phyloP scores from a whole-genome alignment of 805 yeast genomes.

The Lipomyces starkeyi region DNA sequence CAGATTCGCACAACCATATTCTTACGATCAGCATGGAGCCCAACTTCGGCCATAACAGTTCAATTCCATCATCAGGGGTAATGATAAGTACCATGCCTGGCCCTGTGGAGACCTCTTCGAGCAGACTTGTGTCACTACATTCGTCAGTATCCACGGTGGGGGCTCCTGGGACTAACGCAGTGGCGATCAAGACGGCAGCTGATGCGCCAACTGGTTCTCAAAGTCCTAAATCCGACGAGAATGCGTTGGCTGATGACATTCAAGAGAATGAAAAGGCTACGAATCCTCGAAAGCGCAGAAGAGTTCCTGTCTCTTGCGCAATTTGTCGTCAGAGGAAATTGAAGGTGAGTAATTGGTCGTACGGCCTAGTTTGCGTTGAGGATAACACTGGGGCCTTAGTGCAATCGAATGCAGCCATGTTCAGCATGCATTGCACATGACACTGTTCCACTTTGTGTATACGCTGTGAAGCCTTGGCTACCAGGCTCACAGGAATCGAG shows the following conservation, averaged over 20 bases:
- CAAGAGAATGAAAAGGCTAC: not conserved
- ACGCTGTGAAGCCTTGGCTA: conserved; percentile 38
- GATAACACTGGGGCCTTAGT: conserved; percentile 15
- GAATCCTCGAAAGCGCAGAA: conserved; percentile 18
- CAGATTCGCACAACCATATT: not conserved
- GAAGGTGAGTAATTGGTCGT: conserved; percentile 13
- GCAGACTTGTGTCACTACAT: not conserved
- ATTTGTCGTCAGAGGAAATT: conserved; percentile 30
- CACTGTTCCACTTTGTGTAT: conserved; percentile 31
- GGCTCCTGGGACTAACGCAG: not conserved
- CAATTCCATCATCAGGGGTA: not conserved
- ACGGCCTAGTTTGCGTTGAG: not conserved
- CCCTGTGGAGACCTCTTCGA: not conserved
- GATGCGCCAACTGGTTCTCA: not conserved
- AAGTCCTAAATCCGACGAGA: not conserved
- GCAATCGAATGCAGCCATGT: conserved; percentile 36
- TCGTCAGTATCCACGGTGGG: not conserved
- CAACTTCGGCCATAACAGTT: not conserved
- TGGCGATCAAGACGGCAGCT: not conserved
- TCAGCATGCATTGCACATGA: conserved; percentile 32
- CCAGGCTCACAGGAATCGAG: not conserved
- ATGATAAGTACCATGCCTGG: not conserved
- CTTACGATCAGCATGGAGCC: not conserved
- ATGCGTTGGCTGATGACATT: not conserved
- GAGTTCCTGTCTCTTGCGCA: conserved; percentile 25